Base-by-base conservation (phyloP, 164 flowering plant species). In the Aristolochia contorta region DNA sequence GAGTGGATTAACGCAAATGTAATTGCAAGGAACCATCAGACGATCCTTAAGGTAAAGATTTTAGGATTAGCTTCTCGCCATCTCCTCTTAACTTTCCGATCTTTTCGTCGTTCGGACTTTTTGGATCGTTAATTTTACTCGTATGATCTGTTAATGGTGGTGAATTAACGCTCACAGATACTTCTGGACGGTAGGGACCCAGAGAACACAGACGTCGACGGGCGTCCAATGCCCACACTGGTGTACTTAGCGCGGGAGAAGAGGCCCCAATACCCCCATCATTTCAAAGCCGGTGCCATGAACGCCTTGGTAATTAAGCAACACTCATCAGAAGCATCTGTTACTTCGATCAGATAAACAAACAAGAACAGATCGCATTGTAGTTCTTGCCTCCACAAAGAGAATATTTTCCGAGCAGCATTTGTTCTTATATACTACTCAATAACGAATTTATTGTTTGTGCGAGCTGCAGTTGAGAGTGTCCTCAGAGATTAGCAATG, bases 391-490 rank as follows among this genome's bases (percentile, higher is more conserved):
- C n/a, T n/a, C n/a, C n/a, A n/a, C n/a, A n/a, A n/a, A n/a, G n/a
- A n/a, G n/a, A n/a, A n/a, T n/a, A n/a, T n/a, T n/a, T n/a, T n/a
- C n/a, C n/a, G n/a, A n/a, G n/a, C n/a, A n/a, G n/a, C n/a, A n/a
- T n/a, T n/a, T n/a, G n/a, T n/a, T n/a, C n/a, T n/a, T n/a, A n/a
- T n/a, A n/a, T n/a, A n/a, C n/a, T n/a, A n/a, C n/a, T n/a, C n/a
- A n/a, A n/a, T n/a, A n/a, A n/a, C n/a, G n/a, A n/a, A n/a, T n/a
- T n/a, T n/a, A n/a, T n/a, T n/a, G n/a, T n/a, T n/a, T n/a, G n/a
- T n/a, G n/a, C n/a, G n/a, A n/a, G n/a, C n/a, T 37, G 43, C 43
- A 86, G 92, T 74, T 84, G 71, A 75, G 96, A 58, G 91, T 89
- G 41, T 84, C 96, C 32, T 71, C 89, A 15, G 64, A 70, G 60